Evolutionary conservation across 1,284 basidiomycete genomes (phyloP).

Genomic region (Rhodotorula sp.): DNA sequence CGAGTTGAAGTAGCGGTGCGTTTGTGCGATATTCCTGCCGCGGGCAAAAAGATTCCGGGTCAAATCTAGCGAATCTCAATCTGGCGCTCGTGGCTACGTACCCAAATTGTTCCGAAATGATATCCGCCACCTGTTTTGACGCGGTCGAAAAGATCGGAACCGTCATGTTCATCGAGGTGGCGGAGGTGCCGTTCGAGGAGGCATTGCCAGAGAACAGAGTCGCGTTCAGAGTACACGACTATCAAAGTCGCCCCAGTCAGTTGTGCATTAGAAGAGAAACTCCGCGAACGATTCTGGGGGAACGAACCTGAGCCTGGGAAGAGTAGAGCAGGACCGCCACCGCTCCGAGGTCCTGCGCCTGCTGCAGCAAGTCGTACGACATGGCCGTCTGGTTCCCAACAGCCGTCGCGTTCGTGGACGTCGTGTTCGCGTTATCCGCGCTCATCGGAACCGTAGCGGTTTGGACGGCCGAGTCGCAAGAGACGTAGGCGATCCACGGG

Average conservation of each 20-base stretch:
- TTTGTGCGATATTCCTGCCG: slow-evolving; percentile 11
- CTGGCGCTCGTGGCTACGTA: not conserved
- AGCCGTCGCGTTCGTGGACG: not conserved
- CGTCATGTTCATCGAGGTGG: slow-evolving; percentile 5
- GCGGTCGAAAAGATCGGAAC: slow-evolving; percentile 15
- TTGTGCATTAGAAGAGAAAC: too few species aligned
- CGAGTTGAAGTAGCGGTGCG: slow-evolving; percentile 24
- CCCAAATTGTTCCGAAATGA: slow-evolving; percentile 15
- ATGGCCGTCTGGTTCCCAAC: not conserved
- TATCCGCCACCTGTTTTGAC: not conserved
- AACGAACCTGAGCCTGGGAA: slow-evolving; percentile 8
- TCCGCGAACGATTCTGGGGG: not conserved
- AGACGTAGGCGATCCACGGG: slow-evolving; percentile 30
- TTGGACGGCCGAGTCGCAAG: slow-evolving; percentile 19
- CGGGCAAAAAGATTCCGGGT: not conserved
- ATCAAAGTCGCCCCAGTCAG: too few species aligned
- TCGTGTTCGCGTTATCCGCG: not conserved
- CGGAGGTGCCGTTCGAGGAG: not conserved
- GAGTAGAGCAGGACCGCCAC: slow-evolving; percentile 27
- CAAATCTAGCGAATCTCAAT: not conserved
- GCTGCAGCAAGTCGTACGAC: slow-evolving; percentile 8
- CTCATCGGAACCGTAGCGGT: not conserved
- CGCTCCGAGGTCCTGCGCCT: slow-evolving; percentile 18
- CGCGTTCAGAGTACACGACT: slow-evolving; percentile 14
- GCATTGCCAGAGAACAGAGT: not conserved